A percentile compares a stretch with the other conserved stretches of the same genome.
phyloP scores from a whole-genome alignment of 1,139 yeast species.

The Candida tropicalis region DNA sequence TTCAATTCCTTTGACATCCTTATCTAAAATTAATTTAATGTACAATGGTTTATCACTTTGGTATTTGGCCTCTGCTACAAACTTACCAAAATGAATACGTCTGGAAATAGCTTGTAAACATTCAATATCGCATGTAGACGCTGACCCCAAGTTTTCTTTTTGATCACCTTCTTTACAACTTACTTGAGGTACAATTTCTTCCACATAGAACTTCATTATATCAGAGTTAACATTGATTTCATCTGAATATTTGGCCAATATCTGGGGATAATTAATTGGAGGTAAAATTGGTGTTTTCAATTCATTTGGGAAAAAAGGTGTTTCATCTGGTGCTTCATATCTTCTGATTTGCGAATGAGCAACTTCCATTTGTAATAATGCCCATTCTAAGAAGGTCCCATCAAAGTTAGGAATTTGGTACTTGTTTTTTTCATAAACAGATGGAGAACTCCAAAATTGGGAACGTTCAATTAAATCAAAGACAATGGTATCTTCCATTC shows the following conservation, averaged over 20 bases:
- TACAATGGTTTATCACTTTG: conserved; percentile 66
- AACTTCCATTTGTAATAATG: conserved; percentile 72
- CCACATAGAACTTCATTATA: conserved; percentile 68
- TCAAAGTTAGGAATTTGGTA: conserved; percentile 67
- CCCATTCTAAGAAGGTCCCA: conserved; percentile 88
- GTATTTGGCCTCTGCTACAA: conserved; percentile 95
- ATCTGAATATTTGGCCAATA: conserved; percentile 71
- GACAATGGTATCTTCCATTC: conserved; percentile 96
- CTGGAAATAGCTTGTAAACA: conserved; percentile 88
- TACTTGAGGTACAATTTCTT: conserved; percentile 71
- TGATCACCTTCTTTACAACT: conserved; percentile 76
- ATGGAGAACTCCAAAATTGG: conserved; percentile 76
- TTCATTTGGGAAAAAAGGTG: conserved; percentile 81
- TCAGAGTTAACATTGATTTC: conserved; percentile 76
- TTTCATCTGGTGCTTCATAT: conserved; percentile 93
- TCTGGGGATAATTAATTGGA: conserved; percentile 72
- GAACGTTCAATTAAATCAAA: conserved; percentile 92
- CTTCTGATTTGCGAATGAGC: conserved; percentile 85
- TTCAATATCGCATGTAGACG: conserved; percentile 82
- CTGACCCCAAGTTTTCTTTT: conserved; percentile 84
- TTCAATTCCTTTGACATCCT: conserved; percentile 74
- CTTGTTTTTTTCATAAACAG: conserved; percentile 66
- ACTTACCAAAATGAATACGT: conserved; percentile 94
- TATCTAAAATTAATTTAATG: conserved; percentile 61
- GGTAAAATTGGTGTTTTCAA: conserved; percentile 76